Base-by-base conservation (phyloP, 2,329 filamentous ascomycete genomes). In the Knufia petricola region DNA sequence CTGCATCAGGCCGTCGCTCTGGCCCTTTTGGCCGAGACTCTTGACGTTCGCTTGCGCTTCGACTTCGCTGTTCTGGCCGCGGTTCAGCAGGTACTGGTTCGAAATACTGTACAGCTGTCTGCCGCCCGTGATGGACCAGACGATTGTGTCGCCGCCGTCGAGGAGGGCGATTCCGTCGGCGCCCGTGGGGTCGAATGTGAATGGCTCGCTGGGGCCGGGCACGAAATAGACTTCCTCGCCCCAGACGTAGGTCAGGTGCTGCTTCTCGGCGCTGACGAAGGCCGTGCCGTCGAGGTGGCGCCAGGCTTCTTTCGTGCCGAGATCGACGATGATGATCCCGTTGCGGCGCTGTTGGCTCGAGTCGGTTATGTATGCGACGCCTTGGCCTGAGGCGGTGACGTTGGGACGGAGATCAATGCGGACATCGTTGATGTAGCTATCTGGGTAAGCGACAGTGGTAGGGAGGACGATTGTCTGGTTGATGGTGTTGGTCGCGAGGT, bases 291-390 rank as follows among this genome's bases (percentile, higher is more conserved):
- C 65, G 1, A 77, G 64, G 51, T 75, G 73, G 2, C 73, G 61
- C 73, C 72, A 76, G 51, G 66, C 66, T 47, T 71, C 65, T 7
- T 70, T 70, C 0, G 68, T 69, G 6, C 67, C 69, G 6, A 76
- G 67, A 50, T 77, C 73, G 28, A 72, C 73, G 12, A 73, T 61
- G 44, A 76, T 62, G 46, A 76, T 67, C 3, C 67, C 74, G 47
- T 72, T 75, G 30, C 69, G 67, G 31, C 74, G 72, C 58, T 73
- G 69, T 36, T 58, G 57, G 40, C 64, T 69, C 24, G 67, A 71
- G 55, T 77, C 74, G 17, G 73, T 76, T 56, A 77, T 75, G 58
- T 77, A 77, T 0, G 71, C 73, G 9, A 76, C 56, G n/a, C 73
- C 73, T 24, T 68, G 53, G 2, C 72, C 71, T 1, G 64, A 64